Evolutionary conservation across 1,284 basidiomycete species (phyloP).

Genomic region (Inonotus hispidus): DNA sequence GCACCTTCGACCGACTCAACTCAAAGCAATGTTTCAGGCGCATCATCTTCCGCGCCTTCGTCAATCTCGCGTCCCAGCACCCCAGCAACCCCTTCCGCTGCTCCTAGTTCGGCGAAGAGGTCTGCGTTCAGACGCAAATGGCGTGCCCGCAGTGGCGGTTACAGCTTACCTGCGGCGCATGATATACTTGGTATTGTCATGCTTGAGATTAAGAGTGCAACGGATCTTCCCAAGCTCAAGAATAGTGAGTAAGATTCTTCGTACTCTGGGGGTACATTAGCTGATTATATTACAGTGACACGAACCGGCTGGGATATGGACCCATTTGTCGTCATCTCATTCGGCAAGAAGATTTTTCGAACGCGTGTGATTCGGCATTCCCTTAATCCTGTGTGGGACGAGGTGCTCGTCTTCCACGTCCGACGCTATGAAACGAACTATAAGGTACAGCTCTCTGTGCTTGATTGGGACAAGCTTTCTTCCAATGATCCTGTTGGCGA

Average conservation of each 20-base stretch:
- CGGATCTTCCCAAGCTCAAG: constrained; percentile 80
- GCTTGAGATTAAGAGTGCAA: constrained; percentile 64
- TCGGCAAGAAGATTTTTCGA: constrained; percentile 95
- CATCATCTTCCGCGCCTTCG: not conserved
- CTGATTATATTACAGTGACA: constrained; percentile 48
- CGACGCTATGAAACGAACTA: constrained; percentile 78
- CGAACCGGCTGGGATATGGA: constrained; percentile 94
- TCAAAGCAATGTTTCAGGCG: not conserved
- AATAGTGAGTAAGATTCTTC: constrained; percentile 60
- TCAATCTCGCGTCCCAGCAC: constrained; percentile 13
- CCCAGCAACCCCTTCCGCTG: constrained; percentile 15
- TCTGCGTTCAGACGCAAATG: constrained; percentile 19
- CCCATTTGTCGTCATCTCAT: constrained; percentile 92
- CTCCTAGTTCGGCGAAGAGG: constrained; percentile 14
- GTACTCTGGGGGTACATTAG: not conserved
- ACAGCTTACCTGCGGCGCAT: constrained; percentile 61
- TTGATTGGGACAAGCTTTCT: constrained; percentile 94
- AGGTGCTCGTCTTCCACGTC: constrained; percentile 95
- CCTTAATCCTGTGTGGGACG: constrained; percentile 90
- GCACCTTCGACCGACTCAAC: constrained; percentile 12
- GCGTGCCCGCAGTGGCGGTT: constrained; percentile 40
- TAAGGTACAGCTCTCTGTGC: constrained; percentile 74
- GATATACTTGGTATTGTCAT: constrained; percentile 95
- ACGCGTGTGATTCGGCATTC: constrained; percentile 87
- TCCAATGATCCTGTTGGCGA: constrained; percentile 87